Evolutionary conservation across 805 yeast genomes (phyloP).

Genomic region (Pichia paraexigua): DNA sequence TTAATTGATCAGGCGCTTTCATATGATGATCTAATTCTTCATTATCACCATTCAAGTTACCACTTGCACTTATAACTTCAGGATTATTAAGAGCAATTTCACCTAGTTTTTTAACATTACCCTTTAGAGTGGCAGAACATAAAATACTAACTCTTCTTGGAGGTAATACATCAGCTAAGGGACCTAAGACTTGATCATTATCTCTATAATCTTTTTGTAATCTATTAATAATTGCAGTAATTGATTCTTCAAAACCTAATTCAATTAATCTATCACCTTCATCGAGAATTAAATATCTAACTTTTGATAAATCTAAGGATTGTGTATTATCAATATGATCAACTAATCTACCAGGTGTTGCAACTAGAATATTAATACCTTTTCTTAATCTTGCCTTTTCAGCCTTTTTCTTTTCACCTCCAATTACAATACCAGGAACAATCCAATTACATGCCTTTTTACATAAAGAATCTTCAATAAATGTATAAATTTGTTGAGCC

Average conservation of each 20-base stretch:
- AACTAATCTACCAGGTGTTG: constrained; percentile 93
- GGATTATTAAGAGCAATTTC: constrained; percentile 67
- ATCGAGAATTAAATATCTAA: constrained; percentile 85
- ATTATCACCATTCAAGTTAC: constrained; percentile 9
- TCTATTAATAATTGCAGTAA: constrained; percentile 60
- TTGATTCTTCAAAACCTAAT: constrained; percentile 91
- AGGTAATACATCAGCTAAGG: constrained; percentile 44
- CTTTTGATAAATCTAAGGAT: constrained; percentile 59
- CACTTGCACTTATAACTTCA: constrained; percentile 43
- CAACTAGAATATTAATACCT: constrained; percentile 93
- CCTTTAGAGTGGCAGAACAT: constrained; percentile 92
- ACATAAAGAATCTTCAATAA: constrained; percentile 55
- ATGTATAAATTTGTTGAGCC: constrained; percentile 82
- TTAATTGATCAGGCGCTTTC: constrained; percentile 82
- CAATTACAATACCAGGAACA: constrained; percentile 94
- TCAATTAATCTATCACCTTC: constrained; percentile 97
- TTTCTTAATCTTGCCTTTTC: constrained; percentile 94
- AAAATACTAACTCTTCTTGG: constrained; percentile 62
- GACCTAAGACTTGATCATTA: constrained; percentile 15
- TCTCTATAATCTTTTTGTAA: constrained; percentile 42
- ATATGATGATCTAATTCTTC: constrained; percentile 19
- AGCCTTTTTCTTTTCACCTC: constrained; percentile 96
- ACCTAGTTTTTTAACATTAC: constrained; percentile 72
- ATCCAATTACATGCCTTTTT: constrained; percentile 69
- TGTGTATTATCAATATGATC: constrained; percentile 92